Conservation (phyloP, 2,329 filamentous ascomycete species). For the Magnaporthiopsis incrustans region DNA sequence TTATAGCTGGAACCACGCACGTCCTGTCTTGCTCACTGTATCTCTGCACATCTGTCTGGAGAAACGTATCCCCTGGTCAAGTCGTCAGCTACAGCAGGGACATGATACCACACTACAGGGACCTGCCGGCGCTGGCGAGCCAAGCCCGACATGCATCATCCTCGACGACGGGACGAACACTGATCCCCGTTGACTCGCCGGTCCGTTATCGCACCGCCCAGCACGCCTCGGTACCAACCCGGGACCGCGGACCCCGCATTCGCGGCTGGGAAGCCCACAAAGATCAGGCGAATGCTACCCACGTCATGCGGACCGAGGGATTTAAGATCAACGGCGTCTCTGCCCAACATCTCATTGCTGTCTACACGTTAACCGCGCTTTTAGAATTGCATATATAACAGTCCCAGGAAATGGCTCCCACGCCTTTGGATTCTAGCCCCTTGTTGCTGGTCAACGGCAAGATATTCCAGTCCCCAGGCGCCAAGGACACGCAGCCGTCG, state of each 20-base stretch:
- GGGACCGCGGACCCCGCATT: neutral
- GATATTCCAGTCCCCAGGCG: constrained; percentile 30
- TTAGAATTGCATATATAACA: too few relatives aligned
- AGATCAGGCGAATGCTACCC: neutral
- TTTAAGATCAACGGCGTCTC: neutral
- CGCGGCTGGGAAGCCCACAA: neutral
- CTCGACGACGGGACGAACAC: too few relatives aligned
- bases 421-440: neutral
- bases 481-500: constrained; percentile 16
- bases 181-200: neutral
- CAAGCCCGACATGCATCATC: neutral
- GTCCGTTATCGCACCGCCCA: neutral
- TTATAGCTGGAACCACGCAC: too few relatives aligned
- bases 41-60: too few relatives aligned
- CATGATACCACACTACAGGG: neutral
- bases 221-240: neutral
- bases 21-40: too few relatives aligned
- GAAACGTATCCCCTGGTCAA: too few relatives aligned
- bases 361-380: too few relatives aligned
- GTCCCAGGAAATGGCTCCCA: neutral
- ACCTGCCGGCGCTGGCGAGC: neutral
- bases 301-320: neutral
- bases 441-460: constrained; percentile 31
- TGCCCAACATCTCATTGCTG: neutral
- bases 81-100: too few relatives aligned